Percentiles rank a stretch among this genome's conserved stretches.
Conservation (phyloP, 768 basidiomycete species). For the Psilocybe cubensis region DNA sequence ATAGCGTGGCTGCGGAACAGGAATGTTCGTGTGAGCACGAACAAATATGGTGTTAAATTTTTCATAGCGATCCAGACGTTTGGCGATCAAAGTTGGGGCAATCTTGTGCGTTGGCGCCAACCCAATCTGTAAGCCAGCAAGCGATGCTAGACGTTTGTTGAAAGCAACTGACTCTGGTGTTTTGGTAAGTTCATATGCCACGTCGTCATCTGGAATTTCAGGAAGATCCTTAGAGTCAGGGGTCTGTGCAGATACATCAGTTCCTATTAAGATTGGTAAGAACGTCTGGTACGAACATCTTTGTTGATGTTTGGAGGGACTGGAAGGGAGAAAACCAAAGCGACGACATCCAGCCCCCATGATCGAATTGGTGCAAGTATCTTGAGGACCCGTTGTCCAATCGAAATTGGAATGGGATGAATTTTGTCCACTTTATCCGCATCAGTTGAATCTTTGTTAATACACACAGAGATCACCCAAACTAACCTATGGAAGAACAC, state of each 20-base stretch:
- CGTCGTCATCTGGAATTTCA: conserved; percentile 6
- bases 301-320: conserved; percentile 5
- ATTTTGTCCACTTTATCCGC: too few species aligned
- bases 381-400: too few species aligned
- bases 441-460: too few species aligned
- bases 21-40: conserved; percentile 9
- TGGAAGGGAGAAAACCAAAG: neutral
- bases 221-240: neutral
- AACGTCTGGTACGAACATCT: neutral
- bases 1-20: too few species aligned
- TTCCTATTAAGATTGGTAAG: too few species aligned
- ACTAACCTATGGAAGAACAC: too few species aligned
- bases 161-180: neutral
- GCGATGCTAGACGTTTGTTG: neutral
- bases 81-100: neutral
- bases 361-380: too few species aligned
- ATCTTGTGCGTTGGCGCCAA: too few species aligned
- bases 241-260: neutral
- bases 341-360: neutral
- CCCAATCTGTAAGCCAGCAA: too few species aligned
- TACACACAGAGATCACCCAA: too few species aligned
- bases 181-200: neutral
- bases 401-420: too few species aligned
- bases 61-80: neutral
- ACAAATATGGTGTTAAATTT: conserved; percentile 3